These are phyloP conservation scores for Ceratonia siliqua DNA, from an alignment of 306 rosid genomes.

Conservation along the genomic window DNA sequence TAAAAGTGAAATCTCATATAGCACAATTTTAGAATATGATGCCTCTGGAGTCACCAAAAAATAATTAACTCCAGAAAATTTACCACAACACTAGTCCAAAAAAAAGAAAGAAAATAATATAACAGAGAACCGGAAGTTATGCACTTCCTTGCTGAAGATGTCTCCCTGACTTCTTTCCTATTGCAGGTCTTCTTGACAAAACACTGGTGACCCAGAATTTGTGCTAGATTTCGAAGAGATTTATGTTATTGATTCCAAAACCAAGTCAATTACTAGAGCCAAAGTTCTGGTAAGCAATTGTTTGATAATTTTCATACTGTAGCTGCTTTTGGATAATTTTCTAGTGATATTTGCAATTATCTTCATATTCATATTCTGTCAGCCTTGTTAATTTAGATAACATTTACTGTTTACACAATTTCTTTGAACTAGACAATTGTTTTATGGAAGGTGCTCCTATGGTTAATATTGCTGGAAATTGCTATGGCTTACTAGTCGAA, in stretches of 20 bases:
- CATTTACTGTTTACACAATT: neutral
- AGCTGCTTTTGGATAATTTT: conserved; percentile 24
- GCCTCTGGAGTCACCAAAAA: too few relatives aligned
- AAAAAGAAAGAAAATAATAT: too few relatives aligned
- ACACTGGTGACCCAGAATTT: conserved; percentile 87
- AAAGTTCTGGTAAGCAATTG: conserved; percentile 68
- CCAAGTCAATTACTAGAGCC: conserved; percentile 89
- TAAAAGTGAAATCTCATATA: too few relatives aligned
- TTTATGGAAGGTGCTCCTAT: conserved; percentile 2
- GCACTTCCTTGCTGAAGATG: neutral
- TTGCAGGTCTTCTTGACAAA: conserved; percentile 86
- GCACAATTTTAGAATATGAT: too few relatives aligned
- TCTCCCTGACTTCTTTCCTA: conserved; percentile 27
- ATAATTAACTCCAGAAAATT: too few relatives aligned
- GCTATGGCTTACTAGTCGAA: conserved; percentile 8
- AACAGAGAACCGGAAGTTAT: neutral
- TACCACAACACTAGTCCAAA: too few relatives aligned
- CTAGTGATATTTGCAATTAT: neutral
- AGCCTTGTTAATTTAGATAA: conserved; percentile 26
- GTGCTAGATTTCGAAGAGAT: conserved; percentile 94
- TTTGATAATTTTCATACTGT: conserved; percentile 2
- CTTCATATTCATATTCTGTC: conserved; percentile 10
- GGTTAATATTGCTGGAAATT: neutral
- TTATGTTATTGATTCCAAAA: conserved; percentile 81
- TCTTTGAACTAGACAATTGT: neutral